Evolutionary conservation across 345 rosid genomes (phyloP), one percentile per base, ranked within the genome.

Genomic region (Citrus glauca): DNA sequence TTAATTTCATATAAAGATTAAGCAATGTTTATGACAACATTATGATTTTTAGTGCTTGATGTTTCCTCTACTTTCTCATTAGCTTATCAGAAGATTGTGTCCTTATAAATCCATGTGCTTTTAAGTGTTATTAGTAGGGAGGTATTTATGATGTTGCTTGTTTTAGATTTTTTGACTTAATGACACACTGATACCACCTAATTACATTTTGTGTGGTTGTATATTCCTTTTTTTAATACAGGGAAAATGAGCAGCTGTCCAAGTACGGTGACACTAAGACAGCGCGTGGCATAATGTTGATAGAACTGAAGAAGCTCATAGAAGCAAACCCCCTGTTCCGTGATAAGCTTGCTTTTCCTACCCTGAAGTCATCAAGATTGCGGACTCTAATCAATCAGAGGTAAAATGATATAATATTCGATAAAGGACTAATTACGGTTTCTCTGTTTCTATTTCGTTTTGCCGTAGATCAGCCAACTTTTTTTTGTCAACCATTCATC

Each of bases 301-400:
- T 86, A 79, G 92, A 89, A 85, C 86, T 91, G 4, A 90, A 90
- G 76, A 90, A 90, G 78, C 90, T 91, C 24, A 91, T 90, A 38
- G 95, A 91, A 83, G 93, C 93, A 77, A 91, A 90, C 81, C 95
- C 95, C 55, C 85, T 91, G 81, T 90, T 90, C 69, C 93, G 91
- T 13, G 93, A 91, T 80, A 90, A 91, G 83, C 92, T 88, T 74
- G 85, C 80, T 61, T 87, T 91, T 82, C 95, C 95, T 72, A 82
- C 86, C 76, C 60, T 91, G 84, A 91, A 82, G 86, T 81, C 92
- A 66, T 91, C 95, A 30, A 86, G 95, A 77, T 74, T 91, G 86
- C 80, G 95, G 85, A 88, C 93, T 73, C 81, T 91, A 48, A 91
- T 91, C 74, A 91, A 91, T 87, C 95, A 91, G 79, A 91, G 95